These are phyloP conservation scores for Starmerella riodocensis DNA, from an alignment of 805 yeast species.

Conservation along the genomic window DNA sequence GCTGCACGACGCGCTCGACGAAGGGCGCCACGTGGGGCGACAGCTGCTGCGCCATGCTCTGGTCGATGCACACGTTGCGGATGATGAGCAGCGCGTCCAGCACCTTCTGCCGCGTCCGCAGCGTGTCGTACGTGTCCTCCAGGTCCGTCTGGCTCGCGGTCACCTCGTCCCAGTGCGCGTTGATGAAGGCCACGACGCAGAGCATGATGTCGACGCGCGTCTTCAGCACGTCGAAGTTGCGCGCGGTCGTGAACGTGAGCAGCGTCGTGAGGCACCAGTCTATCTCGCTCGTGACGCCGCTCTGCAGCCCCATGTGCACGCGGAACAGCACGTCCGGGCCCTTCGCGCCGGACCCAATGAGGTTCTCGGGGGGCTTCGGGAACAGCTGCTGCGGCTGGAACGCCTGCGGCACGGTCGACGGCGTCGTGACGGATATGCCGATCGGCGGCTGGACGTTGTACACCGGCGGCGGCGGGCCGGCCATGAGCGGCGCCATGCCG, in stretches of 20 bases:
- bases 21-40: slow-evolving; percentile 24
- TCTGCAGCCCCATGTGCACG: slow-evolving; percentile 54
- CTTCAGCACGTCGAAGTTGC: slow-evolving; percentile 14
- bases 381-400: slow-evolving; percentile 23
- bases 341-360: slow-evolving; percentile 28
- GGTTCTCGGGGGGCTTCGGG: slow-evolving; percentile 13
- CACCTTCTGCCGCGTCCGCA: slow-evolving; percentile 22
- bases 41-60: slow-evolving; percentile 65
- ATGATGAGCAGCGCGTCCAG: slow-evolving; percentile 51
- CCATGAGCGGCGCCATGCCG: slow-evolving; percentile 1
- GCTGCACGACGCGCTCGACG: slow-evolving; percentile 29
- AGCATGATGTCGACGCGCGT: slow-evolving; percentile 11
- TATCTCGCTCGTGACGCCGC: slow-evolving; percentile 52
- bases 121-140: slow-evolving; percentile 12
- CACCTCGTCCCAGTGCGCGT: slow-evolving; percentile 11
- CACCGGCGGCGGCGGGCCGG: slow-evolving; percentile 14
- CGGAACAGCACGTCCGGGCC: slow-evolving; percentile 57
- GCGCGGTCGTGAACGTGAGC: slow-evolving; percentile 30
- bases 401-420: slow-evolving; percentile 24
- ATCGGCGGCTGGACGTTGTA: slow-evolving; percentile 24
- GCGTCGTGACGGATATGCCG: slow-evolving; percentile 27
- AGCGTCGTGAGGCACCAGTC: slow-evolving; percentile 57
- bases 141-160: slow-evolving; percentile 9
- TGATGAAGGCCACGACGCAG: slow-evolving; percentile 8
- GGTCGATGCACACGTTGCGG: slow-evolving; percentile 73